These are phyloP conservation scores for Inga laurina DNA, from an alignment of 306 rosid species.

Conservation along the genomic window DNA sequence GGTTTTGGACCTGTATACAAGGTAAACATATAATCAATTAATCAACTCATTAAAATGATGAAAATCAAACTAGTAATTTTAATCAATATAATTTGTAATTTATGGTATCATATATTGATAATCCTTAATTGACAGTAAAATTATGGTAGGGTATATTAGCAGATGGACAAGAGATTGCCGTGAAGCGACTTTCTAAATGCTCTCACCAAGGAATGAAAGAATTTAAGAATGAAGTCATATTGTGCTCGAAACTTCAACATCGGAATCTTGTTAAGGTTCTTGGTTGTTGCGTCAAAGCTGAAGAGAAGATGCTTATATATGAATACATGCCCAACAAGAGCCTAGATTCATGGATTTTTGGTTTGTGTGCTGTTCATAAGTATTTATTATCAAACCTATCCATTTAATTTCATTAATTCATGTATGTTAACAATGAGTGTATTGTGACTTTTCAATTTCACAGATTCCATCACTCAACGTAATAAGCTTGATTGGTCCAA, in stretches of 20 bases:
- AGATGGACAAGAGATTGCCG: constrained; percentile 32
- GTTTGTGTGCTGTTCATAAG: not conserved
- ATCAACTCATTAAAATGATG: not conserved
- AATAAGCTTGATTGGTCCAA: not conserved
- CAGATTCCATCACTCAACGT: not conserved
- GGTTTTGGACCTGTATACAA: constrained; percentile 66
- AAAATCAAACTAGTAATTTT: not conserved
- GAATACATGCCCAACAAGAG: constrained; percentile 41
- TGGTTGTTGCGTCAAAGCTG: constrained; percentile 18
- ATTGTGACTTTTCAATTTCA: no score
- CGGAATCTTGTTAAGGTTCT: constrained; percentile 31
- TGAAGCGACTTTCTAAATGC: not conserved
- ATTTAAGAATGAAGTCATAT: constrained; percentile 29
- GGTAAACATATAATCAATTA: constrained; percentile 23
- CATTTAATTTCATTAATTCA: no score
- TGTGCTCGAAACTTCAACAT: constrained; percentile 36
- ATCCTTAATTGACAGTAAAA: not conserved
- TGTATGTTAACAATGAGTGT: no score
- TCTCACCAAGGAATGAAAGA: constrained; percentile 21
- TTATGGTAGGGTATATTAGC: constrained; percentile 22
- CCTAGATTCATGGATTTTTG: constrained; percentile 23
- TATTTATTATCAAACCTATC: no score
- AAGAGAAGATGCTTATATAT: constrained; percentile 32
- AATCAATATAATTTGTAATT: no score
- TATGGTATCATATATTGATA: not conserved